phyloP scores from a whole-genome alignment of 2,329 filamentous ascomycete genomes.

The Exophiala sp. region DNA sequence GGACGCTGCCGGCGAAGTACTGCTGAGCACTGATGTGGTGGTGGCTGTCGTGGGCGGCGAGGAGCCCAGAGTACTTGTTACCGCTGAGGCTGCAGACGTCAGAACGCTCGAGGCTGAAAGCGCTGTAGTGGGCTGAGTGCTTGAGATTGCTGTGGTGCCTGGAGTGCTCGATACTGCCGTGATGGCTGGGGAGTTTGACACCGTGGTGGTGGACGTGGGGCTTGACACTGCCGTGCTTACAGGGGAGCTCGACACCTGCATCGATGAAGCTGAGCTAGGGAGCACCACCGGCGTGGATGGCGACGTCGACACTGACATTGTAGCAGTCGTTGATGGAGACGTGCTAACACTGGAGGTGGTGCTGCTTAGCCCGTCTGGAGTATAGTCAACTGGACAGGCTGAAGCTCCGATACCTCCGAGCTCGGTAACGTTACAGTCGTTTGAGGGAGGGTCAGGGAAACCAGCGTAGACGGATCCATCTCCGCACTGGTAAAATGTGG shows the following conservation, averaged over 20 bases:
- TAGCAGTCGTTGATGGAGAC: background rate
- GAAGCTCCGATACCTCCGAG: constrained; percentile 23
- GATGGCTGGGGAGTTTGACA: too few relatives aligned
- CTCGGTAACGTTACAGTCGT: constrained; percentile 17
- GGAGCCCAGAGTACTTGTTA: background rate
- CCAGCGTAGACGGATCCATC: constrained; percentile 21
- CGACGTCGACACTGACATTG: background rate
- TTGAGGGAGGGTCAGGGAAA: constrained; percentile 18
- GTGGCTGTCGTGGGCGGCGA: background rate
- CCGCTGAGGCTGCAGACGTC: background rate
- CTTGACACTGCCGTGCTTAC: too few relatives aligned
- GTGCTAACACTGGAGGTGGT: background rate
- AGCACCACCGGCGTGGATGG: background rate
- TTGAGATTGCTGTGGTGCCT: background rate
- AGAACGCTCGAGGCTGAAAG: background rate
- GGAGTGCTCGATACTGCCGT: background rate
- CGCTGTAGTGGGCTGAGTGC: background rate
- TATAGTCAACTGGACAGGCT: constrained; percentile 18
- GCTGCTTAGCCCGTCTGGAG: background rate
- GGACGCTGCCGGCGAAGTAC: background rate
- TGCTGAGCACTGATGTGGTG: background rate
- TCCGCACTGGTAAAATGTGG: constrained; percentile 23
- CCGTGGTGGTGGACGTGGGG: too few relatives aligned
- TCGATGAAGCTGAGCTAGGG: too few relatives aligned
- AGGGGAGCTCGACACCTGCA: too few relatives aligned